Conservation (phyloP, 2,329 filamentous ascomycete species). For the Talaromyces sp. region DNA sequence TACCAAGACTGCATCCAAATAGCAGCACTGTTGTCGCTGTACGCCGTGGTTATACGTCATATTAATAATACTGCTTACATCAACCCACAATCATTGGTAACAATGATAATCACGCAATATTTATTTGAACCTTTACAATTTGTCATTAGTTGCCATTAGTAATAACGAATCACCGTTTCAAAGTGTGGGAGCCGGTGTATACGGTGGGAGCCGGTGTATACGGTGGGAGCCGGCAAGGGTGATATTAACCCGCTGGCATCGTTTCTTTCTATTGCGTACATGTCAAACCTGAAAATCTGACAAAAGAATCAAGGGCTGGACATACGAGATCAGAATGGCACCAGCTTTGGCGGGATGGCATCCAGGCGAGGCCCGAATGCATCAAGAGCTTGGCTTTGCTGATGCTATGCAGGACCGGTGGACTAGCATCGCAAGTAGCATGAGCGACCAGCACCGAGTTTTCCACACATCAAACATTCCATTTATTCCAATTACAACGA, state of each 20-base stretch:
- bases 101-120: no score
- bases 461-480: conserved; percentile 17
- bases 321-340: background rate
- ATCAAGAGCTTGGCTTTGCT: conserved; percentile 15
- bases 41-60: background rate
- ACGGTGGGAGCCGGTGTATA: no score
- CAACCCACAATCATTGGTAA: background rate
- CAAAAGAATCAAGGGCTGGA: background rate
- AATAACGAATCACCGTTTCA: no score
- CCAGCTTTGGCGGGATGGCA: conserved; percentile 17
- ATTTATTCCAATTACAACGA: conserved; percentile 16
- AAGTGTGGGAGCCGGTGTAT: no score
- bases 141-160: no score
- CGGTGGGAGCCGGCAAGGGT: no score
- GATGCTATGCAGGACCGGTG: conserved; percentile 14
- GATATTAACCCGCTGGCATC: no score
- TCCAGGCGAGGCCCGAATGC: conserved; percentile 16
- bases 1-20: no score
- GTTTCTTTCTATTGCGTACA: no score
- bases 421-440: conserved; percentile 6
- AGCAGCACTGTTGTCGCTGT: no score
- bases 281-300: background rate
- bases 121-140: no score
- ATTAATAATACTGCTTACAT: background rate
- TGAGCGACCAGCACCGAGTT: conserved; percentile 17